Percentiles rank a stretch among this genome's conserved stretches.
Conservation (phyloP, 345 rosid genomes). For the Citrus sp. region DNA sequence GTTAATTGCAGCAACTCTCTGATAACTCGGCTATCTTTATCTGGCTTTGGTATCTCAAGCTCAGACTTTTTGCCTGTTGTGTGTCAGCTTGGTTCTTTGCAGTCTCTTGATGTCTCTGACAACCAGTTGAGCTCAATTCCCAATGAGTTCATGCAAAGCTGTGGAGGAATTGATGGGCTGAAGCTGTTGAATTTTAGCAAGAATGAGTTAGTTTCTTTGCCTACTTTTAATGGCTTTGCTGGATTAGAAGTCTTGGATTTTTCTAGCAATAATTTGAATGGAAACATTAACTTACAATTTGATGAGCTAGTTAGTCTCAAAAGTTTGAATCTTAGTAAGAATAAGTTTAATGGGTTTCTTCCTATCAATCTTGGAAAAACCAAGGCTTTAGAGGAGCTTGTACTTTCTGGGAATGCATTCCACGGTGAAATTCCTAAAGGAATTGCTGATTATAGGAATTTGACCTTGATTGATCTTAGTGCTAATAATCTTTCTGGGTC, state of each 20-base stretch:
- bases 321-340: slow-evolving; percentile 45
- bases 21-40: slow-evolving; percentile 33
- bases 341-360: slow-evolving; percentile 35
- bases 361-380: slow-evolving; percentile 37
- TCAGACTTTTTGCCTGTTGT: slow-evolving; percentile 39
- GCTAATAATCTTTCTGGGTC: slow-evolving; percentile 38
- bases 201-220: slow-evolving; percentile 39
- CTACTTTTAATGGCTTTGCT: slow-evolving; percentile 42
- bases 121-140: slow-evolving; percentile 53
- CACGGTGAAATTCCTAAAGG: slow-evolving; percentile 44
- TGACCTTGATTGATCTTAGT: slow-evolving; percentile 53
- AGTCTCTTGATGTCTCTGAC: slow-evolving; percentile 47
- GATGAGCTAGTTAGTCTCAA: slow-evolving; percentile 45
- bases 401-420: slow-evolving; percentile 39
- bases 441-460: slow-evolving; percentile 31
- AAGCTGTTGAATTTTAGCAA: slow-evolving; percentile 52
- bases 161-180: slow-evolving; percentile 44
- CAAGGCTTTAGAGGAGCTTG: slow-evolving; percentile 41
- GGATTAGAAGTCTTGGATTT: slow-evolving; percentile 59
- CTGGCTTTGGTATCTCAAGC: slow-evolving; percentile 32
- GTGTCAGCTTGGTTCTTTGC: slow-evolving; percentile 57
- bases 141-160: slow-evolving; percentile 31
- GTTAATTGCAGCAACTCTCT: slow-evolving; percentile 46
- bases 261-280: slow-evolving; percentile 40
- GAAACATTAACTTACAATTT: slow-evolving; percentile 36